These are phyloP conservation scores for Lactarius sp. DNA, from an alignment of 768 basidiomycete genomes.

Conservation along the genomic window DNA sequence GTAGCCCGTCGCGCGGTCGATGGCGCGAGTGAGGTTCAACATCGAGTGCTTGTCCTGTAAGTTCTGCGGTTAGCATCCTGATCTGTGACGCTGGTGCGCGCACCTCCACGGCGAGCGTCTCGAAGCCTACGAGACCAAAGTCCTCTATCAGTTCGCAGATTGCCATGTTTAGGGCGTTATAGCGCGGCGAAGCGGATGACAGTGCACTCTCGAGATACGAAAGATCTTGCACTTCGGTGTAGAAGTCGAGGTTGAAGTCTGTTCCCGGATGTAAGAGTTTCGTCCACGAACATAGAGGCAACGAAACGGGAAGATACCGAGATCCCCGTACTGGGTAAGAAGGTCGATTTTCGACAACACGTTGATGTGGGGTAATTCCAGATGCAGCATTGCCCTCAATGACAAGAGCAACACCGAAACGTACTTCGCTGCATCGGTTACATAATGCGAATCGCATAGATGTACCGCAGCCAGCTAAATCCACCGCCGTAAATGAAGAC, in stretches of 20 bases:
- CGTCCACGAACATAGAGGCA: background rate
- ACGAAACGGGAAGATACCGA: slow-evolving; percentile 49
- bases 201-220: slow-evolving; percentile 80
- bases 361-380: slow-evolving; percentile 97
- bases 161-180: slow-evolving; percentile 76
- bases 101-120: slow-evolving; percentile 95
- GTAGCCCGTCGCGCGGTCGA: slow-evolving; percentile 92
- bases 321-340: slow-evolving; percentile 83
- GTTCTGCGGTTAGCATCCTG: background rate
- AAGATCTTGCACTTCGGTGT: slow-evolving; percentile 96
- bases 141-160: slow-evolving; percentile 94
- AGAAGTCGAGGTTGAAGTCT: slow-evolving; percentile 98
- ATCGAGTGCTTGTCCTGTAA: slow-evolving; percentile 88
- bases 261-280: background rate
- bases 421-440: slow-evolving; percentile 94
- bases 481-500: background rate
- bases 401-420: slow-evolving; percentile 88
- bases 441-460: slow-evolving; percentile 94
- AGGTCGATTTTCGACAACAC: slow-evolving; percentile 95
- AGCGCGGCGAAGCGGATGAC: slow-evolving; percentile 60
- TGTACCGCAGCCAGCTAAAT: slow-evolving; percentile 54
- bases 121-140: slow-evolving; percentile 88
- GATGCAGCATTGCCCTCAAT: slow-evolving; percentile 94
- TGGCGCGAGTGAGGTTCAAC: slow-evolving; percentile 74
- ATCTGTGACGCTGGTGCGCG: slow-evolving; percentile 23